A percentile compares a stretch with the other conserved stretches of the same genome.
These are phyloP conservation scores for Triticum turgidum DNA, from an alignment of 176 grass and related monocot species.

Conservation along the genomic window DNA sequence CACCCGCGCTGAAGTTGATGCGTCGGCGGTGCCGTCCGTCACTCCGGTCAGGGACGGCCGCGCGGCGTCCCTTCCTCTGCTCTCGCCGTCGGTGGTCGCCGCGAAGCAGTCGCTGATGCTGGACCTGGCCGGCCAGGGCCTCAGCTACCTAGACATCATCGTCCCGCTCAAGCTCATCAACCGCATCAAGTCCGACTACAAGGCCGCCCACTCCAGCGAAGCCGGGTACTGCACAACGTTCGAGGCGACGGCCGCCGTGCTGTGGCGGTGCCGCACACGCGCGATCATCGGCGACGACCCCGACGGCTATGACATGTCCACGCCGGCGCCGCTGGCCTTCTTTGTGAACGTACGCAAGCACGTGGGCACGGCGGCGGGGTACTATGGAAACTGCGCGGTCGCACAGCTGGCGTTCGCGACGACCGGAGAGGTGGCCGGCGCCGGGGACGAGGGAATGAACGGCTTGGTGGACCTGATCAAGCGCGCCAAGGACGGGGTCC, in stretches of 20 bases:
- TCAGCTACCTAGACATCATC: conserved; percentile 1
- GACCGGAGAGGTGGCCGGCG: background rate
- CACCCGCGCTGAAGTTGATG: background rate
- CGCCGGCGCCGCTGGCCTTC: conserved; percentile 28
- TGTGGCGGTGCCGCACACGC: conserved; percentile 40
- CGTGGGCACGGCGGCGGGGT: background rate
- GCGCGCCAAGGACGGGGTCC: background rate
- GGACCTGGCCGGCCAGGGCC: background rate
- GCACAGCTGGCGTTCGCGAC: background rate
- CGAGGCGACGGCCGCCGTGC: background rate
- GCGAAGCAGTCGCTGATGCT: background rate
- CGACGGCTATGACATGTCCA: background rate
- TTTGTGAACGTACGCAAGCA: conserved; percentile 25
- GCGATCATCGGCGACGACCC: background rate
- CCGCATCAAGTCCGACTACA: no score
- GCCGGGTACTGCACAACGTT: no score
- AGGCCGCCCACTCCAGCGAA: no score
- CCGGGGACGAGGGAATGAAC: background rate
- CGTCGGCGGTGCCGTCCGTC: no score
- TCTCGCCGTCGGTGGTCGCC: background rate
- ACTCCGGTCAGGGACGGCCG: background rate
- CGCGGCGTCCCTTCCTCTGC: background rate
- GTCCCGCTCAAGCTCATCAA: background rate
- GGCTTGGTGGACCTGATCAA: background rate
- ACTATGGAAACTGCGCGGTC: conserved; percentile 42